phyloP scores from a whole-genome alignment of 495 filamentous ascomycete genomes.

The Endocarpon pusillum region DNA sequence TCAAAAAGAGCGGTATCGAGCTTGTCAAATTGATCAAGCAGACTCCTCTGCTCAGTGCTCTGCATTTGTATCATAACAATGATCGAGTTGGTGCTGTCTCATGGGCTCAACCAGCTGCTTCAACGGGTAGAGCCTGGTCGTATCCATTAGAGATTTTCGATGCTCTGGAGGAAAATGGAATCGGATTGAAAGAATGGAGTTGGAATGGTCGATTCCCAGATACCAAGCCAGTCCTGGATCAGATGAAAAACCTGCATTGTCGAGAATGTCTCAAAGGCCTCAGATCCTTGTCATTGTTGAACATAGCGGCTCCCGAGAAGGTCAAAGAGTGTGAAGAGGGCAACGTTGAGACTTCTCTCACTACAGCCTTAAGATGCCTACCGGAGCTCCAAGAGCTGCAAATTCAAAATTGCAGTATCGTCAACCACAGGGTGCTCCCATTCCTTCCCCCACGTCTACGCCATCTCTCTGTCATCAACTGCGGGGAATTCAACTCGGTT shows the following conservation, averaged over 20 bases:
- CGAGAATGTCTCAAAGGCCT: constrained; percentile 40
- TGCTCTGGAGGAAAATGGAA: constrained; percentile 27
- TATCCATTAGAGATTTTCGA: constrained; percentile 45
- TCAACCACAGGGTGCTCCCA: constrained; percentile 39
- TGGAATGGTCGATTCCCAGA: constrained; percentile 58
- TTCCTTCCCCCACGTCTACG: constrained; percentile 44
- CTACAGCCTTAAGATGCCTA: constrained; percentile 38
- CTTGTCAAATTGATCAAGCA: constrained; percentile 23
- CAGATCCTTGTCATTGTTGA: constrained; percentile 43
- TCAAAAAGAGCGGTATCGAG: constrained; percentile 30
- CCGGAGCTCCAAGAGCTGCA: constrained; percentile 42
- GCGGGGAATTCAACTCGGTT: constrained; percentile 43
- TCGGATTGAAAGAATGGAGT: constrained; percentile 48
- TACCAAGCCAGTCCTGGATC: constrained; percentile 25
- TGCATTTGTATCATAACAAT: constrained; percentile 25
- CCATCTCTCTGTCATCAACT: constrained; percentile 56
- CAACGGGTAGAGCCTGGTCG: constrained; percentile 35
- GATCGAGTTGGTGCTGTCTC: constrained; percentile 15
- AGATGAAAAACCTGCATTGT: constrained; percentile 37
- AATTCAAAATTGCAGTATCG: constrained; percentile 49
- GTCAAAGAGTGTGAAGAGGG: constrained; percentile 5
- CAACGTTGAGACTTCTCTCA: constrained; percentile 27
- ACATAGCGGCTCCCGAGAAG: constrained; percentile 32
- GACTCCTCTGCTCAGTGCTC: constrained; percentile 23
- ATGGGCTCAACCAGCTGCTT: constrained; percentile 4